A percentile compares a stretch with the other conserved stretches of the same genome.
These are phyloP conservation scores for Amoeboaphelidium protococcarum DNA, from an alignment of 371 early-diverging fungal species.

Conservation along the genomic window DNA sequence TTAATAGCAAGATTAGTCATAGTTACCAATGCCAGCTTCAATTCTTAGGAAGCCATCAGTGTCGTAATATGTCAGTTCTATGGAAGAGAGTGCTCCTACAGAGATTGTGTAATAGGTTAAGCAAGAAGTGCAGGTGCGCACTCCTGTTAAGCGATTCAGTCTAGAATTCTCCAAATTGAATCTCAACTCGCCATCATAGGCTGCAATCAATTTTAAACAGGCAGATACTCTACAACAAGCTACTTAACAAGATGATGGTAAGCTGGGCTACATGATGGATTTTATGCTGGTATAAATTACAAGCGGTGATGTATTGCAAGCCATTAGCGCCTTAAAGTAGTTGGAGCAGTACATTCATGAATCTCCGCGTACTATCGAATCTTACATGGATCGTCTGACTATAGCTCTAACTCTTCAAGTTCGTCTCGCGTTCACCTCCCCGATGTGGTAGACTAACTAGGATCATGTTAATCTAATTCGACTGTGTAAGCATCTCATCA, in stretches of 20 bases:
- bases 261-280: too few relatives aligned
- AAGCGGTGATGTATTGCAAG: conserved; percentile 31
- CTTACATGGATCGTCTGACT: conserved; percentile 34
- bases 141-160: too few relatives aligned
- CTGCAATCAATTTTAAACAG: too few relatives aligned
- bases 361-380: conserved; percentile 21
- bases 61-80: background rate
- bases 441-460: conserved; percentile 11
- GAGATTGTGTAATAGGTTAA: background rate
- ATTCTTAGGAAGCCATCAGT: background rate
- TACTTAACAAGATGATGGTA: too few relatives aligned
- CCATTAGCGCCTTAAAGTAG: conserved; percentile 52
- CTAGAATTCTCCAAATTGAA: background rate
- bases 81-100: background rate
- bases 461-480: conserved; percentile 7
- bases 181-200: background rate
- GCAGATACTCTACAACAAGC: too few relatives aligned
- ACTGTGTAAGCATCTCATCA: conserved; percentile 49
- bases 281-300: conserved; percentile 43
- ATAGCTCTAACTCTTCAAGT: conserved; percentile 49
- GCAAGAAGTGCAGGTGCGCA: background rate
- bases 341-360: conserved; percentile 32
- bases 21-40: too few relatives aligned
- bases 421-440: conserved; percentile 36
- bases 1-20: too few relatives aligned